Evolutionary conservation across 2,329 filamentous ascomycete genomes (phyloP).

Genomic region (Aspergillus nomiae): DNA sequence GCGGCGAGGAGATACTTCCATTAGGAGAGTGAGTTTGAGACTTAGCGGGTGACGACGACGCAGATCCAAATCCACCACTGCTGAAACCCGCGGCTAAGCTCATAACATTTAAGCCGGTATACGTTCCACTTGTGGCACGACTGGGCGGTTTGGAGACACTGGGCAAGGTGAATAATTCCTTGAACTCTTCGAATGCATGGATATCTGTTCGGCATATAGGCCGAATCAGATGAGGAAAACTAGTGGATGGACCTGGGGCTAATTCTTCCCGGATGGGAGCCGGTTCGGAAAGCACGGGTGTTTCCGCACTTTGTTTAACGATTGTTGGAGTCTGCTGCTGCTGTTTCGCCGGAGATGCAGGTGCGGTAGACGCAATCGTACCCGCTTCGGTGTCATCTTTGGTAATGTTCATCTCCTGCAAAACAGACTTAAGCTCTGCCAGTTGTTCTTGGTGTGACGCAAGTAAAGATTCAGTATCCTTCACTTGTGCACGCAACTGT

Average conservation of each 20-base stretch:
- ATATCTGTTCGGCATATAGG: constrained; percentile 83
- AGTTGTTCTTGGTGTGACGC: constrained; percentile 92
- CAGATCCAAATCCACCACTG: constrained; percentile 55
- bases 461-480: constrained; percentile 82
- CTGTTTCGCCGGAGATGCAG: constrained; percentile 74
- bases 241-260: constrained; percentile 65
- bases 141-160: constrained; percentile 63
- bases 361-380: constrained; percentile 67
- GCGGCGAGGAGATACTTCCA: constrained; percentile 42
- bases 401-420: constrained; percentile 78
- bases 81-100: constrained; percentile 53
- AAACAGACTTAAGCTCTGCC: constrained; percentile 83
- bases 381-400: constrained; percentile 71
- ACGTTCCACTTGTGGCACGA: constrained; percentile 72
- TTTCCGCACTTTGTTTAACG: constrained; percentile 62
- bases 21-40: constrained; percentile 59
- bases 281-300: constrained; percentile 55
- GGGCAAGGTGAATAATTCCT: constrained; percentile 70
- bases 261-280: constrained; percentile 54
- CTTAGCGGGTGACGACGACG: constrained; percentile 61
- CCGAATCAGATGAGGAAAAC: constrained; percentile 80
- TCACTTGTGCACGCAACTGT: constrained; percentile 79
- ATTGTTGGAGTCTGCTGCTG: constrained; percentile 54
- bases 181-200: constrained; percentile 80
- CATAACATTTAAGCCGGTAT: constrained; percentile 63